These are phyloP conservation scores for Mycena crocata DNA, from an alignment of 768 basidiomycete genomes.

Conservation along the genomic window DNA sequence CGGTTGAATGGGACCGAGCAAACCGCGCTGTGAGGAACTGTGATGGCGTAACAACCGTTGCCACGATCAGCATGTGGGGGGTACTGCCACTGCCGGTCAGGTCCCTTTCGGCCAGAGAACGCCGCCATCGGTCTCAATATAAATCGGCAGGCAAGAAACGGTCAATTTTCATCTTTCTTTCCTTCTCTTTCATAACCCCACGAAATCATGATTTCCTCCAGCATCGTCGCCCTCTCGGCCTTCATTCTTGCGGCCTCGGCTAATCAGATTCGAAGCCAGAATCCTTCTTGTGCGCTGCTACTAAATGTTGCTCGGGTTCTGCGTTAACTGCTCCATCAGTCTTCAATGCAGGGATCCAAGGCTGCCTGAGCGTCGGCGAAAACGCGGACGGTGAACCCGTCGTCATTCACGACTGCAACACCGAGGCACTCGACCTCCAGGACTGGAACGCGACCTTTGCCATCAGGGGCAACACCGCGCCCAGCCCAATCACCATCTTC, in stretches of 20 bases:
- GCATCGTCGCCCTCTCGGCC: slow-evolving; percentile 18
- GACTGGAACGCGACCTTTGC: slow-evolving; percentile 11
- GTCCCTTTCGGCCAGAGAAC: too few relatives aligned
- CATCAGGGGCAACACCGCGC: not conserved
- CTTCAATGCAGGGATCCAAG: slow-evolving; percentile 19
- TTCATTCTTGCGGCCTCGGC: slow-evolving; percentile 19
- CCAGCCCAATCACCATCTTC: slow-evolving; percentile 10
- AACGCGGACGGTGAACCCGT: slow-evolving; percentile 9
- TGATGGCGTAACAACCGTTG: too few relatives aligned
- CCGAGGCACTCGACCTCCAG: not conserved
- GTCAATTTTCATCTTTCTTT: too few relatives aligned
- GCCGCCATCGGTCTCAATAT: too few relatives aligned
- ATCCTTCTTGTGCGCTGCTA: slow-evolving; percentile 5
- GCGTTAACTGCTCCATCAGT: not conserved
- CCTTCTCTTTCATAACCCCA: not conserved
- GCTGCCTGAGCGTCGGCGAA: slow-evolving; percentile 7
- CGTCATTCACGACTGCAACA: slow-evolving; percentile 20
- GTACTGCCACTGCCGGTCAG: too few relatives aligned
- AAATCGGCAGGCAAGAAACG: too few relatives aligned
- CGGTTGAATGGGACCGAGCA: too few relatives aligned
- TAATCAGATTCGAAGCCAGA: not conserved
- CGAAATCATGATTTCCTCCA: slow-evolving; percentile 10
- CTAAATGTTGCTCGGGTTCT: not conserved
- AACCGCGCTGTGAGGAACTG: too few relatives aligned
- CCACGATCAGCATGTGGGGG: too few relatives aligned